A percentile compares a stretch with the other conserved stretches of the same genome.
These are phyloP conservation scores for Aspergillus homomorphus DNA, from an alignment of 495 filamentous ascomycete genomes.

Conservation along the genomic window DNA sequence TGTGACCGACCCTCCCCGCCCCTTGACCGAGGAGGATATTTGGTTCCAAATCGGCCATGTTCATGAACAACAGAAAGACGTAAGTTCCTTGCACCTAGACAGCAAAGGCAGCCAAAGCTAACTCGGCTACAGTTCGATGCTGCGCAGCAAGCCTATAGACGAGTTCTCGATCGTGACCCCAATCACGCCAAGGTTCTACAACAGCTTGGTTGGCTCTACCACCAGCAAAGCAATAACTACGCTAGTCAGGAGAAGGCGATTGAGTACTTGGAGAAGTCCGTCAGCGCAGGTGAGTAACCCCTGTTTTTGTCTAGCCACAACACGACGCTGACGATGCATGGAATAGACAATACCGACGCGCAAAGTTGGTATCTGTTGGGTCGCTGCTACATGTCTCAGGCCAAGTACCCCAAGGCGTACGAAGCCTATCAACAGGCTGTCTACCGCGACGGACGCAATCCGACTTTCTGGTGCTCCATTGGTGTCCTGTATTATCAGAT, in stretches of 20 bases:
- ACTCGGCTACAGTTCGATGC: slow-evolving; percentile 70
- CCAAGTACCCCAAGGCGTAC: slow-evolving; percentile 98
- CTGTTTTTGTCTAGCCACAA: not conserved
- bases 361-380: slow-evolving; percentile 99
- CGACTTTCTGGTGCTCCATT: slow-evolving; percentile 99
- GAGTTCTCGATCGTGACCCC: slow-evolving; percentile 91
- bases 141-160: slow-evolving; percentile 86
- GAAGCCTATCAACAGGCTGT: slow-evolving; percentile 99
- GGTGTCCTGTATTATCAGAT: slow-evolving; percentile 99
- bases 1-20: slow-evolving; percentile 85
- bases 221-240: slow-evolving; percentile 88
- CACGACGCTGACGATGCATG: not conserved
- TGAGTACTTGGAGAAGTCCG: slow-evolving; percentile 96
- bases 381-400: slow-evolving; percentile 98
- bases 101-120: slow-evolving; percentile 8
- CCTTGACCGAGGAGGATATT: slow-evolving; percentile 95
- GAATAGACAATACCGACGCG: slow-evolving; percentile 80
- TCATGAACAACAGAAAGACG: slow-evolving; percentile 98
- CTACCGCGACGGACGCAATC: slow-evolving; percentile 96
- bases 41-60: slow-evolving; percentile 99
- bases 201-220: slow-evolving; percentile 96
- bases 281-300: slow-evolving; percentile 74
- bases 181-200: slow-evolving; percentile 98
- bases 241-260: slow-evolving; percentile 92
- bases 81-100: slow-evolving; percentile 46